A percentile compares a stretch with the other conserved stretches of the same genome.
Conservation (phyloP, 2,329 filamentous ascomycete species). For the Beauveria pseudobassiana region DNA sequence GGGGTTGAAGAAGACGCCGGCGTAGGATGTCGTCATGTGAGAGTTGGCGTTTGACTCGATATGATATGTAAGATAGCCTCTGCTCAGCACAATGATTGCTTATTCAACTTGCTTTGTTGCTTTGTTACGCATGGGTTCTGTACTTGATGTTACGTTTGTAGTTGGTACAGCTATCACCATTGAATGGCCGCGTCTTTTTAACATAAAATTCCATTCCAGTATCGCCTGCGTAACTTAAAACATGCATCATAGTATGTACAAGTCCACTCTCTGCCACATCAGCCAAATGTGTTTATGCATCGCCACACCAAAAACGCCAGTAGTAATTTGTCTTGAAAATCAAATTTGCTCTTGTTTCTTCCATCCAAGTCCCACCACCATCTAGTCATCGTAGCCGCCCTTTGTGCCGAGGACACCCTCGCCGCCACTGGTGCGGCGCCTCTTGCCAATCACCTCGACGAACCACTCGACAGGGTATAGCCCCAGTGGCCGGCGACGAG, state of each 20-base stretch:
- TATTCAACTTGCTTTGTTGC: background rate
- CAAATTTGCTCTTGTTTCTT: background rate
- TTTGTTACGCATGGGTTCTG: background rate
- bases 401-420: slow-evolving; percentile 46
- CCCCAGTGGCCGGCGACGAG: slow-evolving; percentile 92
- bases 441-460: slow-evolving; percentile 44
- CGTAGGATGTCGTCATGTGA: background rate
- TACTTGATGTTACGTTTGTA: background rate
- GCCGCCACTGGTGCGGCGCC: slow-evolving; percentile 36
- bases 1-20: slow-evolving; percentile 15
- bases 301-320: background rate
- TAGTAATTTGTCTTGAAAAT: background rate
- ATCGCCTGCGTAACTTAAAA: background rate
- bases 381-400: slow-evolving; percentile 23
- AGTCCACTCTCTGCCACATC: background rate
- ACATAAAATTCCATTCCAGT: background rate
- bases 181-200: background rate
- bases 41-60: no score
- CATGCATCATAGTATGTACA: background rate
- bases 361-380: background rate
- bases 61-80: background rate
- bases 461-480: slow-evolving; percentile 78
- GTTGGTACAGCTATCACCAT: background rate
- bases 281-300: background rate
- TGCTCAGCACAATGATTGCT: background rate